Base-by-base conservation (phyloP, 2,329 filamentous ascomycete genomes). In the Balansia obtecta region DNA sequence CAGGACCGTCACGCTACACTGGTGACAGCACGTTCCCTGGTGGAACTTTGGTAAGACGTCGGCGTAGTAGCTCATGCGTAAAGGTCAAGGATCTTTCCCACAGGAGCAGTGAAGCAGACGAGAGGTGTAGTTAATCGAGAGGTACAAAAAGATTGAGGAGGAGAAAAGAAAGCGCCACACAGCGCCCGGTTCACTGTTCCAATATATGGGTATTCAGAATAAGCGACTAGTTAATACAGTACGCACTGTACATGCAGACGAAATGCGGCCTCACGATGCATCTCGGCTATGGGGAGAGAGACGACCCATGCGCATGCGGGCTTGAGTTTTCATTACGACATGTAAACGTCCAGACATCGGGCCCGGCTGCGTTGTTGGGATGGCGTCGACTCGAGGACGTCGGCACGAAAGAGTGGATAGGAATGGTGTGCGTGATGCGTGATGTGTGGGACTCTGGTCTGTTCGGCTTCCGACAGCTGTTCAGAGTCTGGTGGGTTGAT, bases 261-360 rank as follows among this genome's bases (percentile, higher is more conserved):
- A 27, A 27, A 27, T 27, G 27, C 27, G 39, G 39, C 8, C 39
- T 41, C 39, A 12, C 39, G 39, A 12, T 41, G 39, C 8, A 9
- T n/a, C 11, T n/a, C 39, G 39, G 39, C 20, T 20, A n/a, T 20
- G 39, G 16, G 10, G 34, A 47, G 13, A 12, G 34, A 38, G 22
- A 42, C 18, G 44, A 34, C 44, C 39, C 39, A 38, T 43, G 45
- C 39, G 49, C 39, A 38, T 43, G 45, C 39, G 49, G 27, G 33
- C 46, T 22, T 16, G 46, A 49, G 45, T 55, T 55, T 52, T 32
- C 50, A 52, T 55, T 55, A 53, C 52, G 27, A 52, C 49, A 55
- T 55, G 13, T 13, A 53, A 49, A 52, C 53, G 37, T 34, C 34
- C 38, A 18, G 50, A 16, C n/a, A 46, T 46, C 46, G 18, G 18